Conservation (phyloP, 495 filamentous ascomycete genomes). For the Beverwykella pulmonaria region DNA sequence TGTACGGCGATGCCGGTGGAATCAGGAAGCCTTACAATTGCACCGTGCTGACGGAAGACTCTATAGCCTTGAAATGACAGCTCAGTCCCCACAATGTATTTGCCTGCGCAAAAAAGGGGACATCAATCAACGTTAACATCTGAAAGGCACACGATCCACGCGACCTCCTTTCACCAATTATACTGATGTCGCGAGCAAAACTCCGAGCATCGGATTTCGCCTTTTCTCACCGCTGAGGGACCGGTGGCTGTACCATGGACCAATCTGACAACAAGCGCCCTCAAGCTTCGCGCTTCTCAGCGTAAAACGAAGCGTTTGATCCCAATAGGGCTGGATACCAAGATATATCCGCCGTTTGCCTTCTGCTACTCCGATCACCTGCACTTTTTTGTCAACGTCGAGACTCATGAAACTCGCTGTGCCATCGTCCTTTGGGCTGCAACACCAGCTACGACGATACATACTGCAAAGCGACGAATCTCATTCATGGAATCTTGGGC, state of each 20-base stretch:
- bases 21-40: not conserved
- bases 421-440: slow-evolving; percentile 8
- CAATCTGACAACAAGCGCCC: not conserved
- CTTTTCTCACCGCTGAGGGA: not conserved
- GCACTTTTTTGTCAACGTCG: not conserved
- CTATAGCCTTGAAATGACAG: not conserved
- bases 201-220: not conserved
- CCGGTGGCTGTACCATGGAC: not conserved
- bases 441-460: not conserved
- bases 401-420: not conserved
- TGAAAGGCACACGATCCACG: slow-evolving; percentile 9
- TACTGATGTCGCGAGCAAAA: not conserved
- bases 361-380: slow-evolving; percentile 7
- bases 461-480: slow-evolving; percentile 3
- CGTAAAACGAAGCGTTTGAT: not conserved
- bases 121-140: not conserved
- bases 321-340: not conserved
- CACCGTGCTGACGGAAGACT: not conserved
- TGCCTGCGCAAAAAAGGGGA: not conserved
- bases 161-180: not conserved
- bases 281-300: not conserved
- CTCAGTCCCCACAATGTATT: not conserved
- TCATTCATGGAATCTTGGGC: not conserved
- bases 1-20: not conserved
- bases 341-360: not conserved